These are phyloP conservation scores for Begonia peltatifolia DNA, from an alignment of 306 rosid genomes.

Conservation along the genomic window DNA sequence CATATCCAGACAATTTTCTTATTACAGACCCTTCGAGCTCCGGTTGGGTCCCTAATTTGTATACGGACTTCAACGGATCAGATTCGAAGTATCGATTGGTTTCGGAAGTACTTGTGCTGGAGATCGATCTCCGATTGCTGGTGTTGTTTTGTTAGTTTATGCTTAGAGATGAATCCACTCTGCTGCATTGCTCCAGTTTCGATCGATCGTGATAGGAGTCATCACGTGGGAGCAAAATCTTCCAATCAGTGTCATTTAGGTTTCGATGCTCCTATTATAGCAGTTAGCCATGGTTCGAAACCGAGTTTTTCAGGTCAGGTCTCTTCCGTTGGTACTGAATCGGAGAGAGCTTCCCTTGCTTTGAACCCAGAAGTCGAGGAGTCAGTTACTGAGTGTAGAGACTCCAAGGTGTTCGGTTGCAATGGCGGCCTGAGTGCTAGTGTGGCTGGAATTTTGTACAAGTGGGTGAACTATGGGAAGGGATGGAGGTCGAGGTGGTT, in stretches of 20 bases:
- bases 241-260: slow-evolving; percentile 42
- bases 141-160: not conserved
- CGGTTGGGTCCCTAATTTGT: slow-evolving; percentile 21
- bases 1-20: slow-evolving; percentile 15
- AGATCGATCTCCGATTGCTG: slow-evolving; percentile 6
- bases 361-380: slow-evolving; percentile 38
- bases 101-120: not conserved
- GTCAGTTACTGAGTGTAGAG: slow-evolving; percentile 27
- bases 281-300: slow-evolving; percentile 35
- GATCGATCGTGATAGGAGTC: slow-evolving; percentile 70
- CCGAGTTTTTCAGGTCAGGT: slow-evolving; percentile 50
- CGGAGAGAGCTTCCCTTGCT: slow-evolving; percentile 27
- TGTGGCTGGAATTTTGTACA: slow-evolving; percentile 78
- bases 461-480: slow-evolving; percentile 98
- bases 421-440: slow-evolving; percentile 38
- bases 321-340: slow-evolving; percentile 38
- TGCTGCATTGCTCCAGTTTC: slow-evolving; percentile 99
- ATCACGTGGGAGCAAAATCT: slow-evolving; percentile 31
- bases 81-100: slow-evolving; percentile 1
- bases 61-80: slow-evolving; percentile 1
- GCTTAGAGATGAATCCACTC: slow-evolving; percentile 59
- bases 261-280: slow-evolving; percentile 34
- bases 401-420: slow-evolving; percentile 38
- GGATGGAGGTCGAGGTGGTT: slow-evolving; percentile 99
- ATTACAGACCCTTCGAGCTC: slow-evolving; percentile 2